phyloP scores from a whole-genome alignment of 2,329 filamentous ascomycete genomes.

The Colletotrichum sidae region DNA sequence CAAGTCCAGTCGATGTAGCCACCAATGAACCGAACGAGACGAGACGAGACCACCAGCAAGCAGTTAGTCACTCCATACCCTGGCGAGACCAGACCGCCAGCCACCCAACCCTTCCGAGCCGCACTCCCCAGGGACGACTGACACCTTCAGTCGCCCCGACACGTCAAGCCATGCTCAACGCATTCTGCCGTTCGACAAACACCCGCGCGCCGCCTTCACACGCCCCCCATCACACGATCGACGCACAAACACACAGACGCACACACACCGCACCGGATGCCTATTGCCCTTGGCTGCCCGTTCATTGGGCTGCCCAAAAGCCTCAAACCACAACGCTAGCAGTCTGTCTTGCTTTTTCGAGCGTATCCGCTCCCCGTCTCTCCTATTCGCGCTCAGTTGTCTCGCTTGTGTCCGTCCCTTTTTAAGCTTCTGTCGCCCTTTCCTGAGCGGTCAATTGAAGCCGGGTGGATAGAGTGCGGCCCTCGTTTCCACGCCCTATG shows the following conservation, averaged over 20 bases:
- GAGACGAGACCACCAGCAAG: constrained; percentile 1
- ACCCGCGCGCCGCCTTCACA: constrained; percentile 21
- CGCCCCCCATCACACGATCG: constrained; percentile 36
- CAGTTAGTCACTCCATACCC: background rate
- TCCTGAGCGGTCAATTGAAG: constrained; percentile 30
- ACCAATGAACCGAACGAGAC: constrained; percentile 2
- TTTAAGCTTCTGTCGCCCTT: constrained; percentile 38
- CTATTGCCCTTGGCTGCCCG: constrained; percentile 20
- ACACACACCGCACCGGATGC: constrained; percentile 28
- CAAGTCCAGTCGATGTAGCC: background rate
- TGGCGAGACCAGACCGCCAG: constrained; percentile 11
- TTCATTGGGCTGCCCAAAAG: constrained; percentile 34
- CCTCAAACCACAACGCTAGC: constrained; percentile 34
- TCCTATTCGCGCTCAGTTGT: constrained; percentile 34
- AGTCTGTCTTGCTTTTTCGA: constrained; percentile 32
- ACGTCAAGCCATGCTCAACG: constrained; percentile 20
- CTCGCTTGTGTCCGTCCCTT: constrained; percentile 36
- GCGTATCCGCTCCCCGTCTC: constrained; percentile 25
- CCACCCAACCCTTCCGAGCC: constrained; percentile 3
- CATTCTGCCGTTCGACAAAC: constrained; percentile 21
- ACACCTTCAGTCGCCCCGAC: constrained; percentile 16
- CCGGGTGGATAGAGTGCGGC: constrained; percentile 21
- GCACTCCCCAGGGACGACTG: constrained; percentile 13
- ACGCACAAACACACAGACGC: constrained; percentile 34
- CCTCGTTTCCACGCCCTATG: constrained; percentile 24